Base-by-base conservation (phyloP, 2,329 filamentous ascomycete genomes). In the Rhytidhysteron rufulum region DNA sequence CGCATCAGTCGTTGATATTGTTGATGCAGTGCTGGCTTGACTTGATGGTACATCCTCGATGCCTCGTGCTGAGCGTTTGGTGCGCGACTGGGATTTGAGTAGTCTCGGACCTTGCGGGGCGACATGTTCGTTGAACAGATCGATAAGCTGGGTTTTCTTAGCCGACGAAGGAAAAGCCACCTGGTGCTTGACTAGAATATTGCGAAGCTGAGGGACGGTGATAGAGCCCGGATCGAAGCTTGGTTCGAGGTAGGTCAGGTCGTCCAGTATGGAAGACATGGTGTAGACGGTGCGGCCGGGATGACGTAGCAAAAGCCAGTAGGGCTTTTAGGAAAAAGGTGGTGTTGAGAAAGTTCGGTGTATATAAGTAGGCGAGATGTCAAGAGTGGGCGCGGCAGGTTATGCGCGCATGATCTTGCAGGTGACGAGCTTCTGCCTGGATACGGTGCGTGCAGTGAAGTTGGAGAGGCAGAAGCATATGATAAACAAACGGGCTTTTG, bases 131-230 rank as follows among this genome's bases (percentile, higher is more conserved):
- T 85, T 82, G 67, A 98, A 89, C 34, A 97, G 80, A 6, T 86
- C 82, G 44, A 98, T 76, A 17, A 98, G 80, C 59, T 95, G 85
- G 0, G 81, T 72, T 71, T 98, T 98, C 71, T 97, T 98, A 10
- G 93, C 89, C 4, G 83, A 90, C 0, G 88, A 83, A 4, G 90
- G 85, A 62, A 95, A 97, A 27, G 81, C 71, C 57, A 97, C 74
- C 61, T 89, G 86, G 70, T 98, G 88, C 50, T 82, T 85, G 57
- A 97, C 86, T 42, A 98, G 80, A 50, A 97, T 94, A 35, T 86
- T 91, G 56, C 93, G 87, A 54, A 98, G 74, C 33, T 86, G 85
- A 20, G 93, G 89, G 36, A 97, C 82, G 1, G 89, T 97, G 48
- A 97, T 79, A 49, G 78, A 80, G 59, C 78, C 77, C 16, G 93